Base-by-base conservation (phyloP, 306 rosid genomes). In the Gastrolobium villosum region DNA sequence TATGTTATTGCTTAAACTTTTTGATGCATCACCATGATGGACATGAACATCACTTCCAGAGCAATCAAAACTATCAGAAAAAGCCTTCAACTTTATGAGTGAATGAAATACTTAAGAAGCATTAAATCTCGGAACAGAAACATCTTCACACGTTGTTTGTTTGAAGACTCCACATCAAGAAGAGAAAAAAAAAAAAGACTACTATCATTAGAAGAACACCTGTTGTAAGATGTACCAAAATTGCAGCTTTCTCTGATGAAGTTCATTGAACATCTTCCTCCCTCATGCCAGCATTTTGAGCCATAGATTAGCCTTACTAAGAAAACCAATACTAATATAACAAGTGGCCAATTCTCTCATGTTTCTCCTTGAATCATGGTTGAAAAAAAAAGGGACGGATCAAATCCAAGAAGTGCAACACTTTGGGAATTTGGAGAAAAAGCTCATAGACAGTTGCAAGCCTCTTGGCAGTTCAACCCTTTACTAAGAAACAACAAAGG, bases 381-480 rank as follows among this genome's bases (percentile, higher is more conserved):
- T 74, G 79, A 54, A 65, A 34, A 62, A 68, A 52, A 14, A 64
- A 40, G 15, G 89, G 93, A 90, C 88, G 88, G 93, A 82, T 82
- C 69, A 87, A 87, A 85, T 84, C 90, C 46, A 86, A 88, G 85
- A 36, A 73, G 70, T 79, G 70, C 79, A 83, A 28, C 59, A 11
- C 7, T 4, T 40, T 70, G 40, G 60, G 85, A 84, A 73, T 68
- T 78, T 37, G 69, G 79, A 76, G 91, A 85, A 66, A 85, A 66
- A 63, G 77, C 79, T 87, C 89, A 85, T 59, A 78, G 90, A 88
- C 86, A 86, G 87, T 82, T 86, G 72, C 83, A 90, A 82, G 87
- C 76, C 88, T 85, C 79, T 79, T 84, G 85, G 74, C 71, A 80
- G 78, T 73, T 84, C 57, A 75, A 78, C 50, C 35, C 49, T 72